These are phyloP conservation scores for Aspergillus olivimuriae DNA, from an alignment of 495 filamentous ascomycete species.

Conservation along the genomic window DNA sequence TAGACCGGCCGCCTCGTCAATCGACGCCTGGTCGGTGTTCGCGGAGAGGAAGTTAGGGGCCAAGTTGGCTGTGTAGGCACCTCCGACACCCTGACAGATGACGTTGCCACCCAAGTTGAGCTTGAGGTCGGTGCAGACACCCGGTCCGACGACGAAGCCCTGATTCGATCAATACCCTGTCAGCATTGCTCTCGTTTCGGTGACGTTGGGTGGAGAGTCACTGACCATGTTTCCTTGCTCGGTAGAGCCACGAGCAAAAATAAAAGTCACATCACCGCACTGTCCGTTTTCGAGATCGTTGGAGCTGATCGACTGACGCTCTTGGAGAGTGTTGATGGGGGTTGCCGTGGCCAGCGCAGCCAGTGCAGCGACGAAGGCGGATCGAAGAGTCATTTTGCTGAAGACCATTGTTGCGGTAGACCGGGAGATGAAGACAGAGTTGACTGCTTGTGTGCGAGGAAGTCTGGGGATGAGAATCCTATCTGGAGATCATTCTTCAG, in stretches of 20 bases:
- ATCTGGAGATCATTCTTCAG: no score
- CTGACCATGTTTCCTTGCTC: slow-evolving; percentile 48
- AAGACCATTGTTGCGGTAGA: not conserved
- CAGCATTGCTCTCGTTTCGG: no score
- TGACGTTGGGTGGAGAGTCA: no score
- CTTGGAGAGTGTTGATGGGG: slow-evolving; percentile 7
- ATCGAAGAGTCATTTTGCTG: slow-evolving; percentile 9
- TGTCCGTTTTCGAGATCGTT: slow-evolving; percentile 38
- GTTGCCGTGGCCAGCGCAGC: slow-evolving; percentile 12
- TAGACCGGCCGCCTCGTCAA: slow-evolving; percentile 29
- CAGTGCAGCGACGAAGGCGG: slow-evolving; percentile 13
- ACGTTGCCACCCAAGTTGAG: slow-evolving; percentile 22
- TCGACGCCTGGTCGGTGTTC: slow-evolving; percentile 27
- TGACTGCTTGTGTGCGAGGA: no score
- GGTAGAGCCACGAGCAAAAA: slow-evolving; percentile 46
- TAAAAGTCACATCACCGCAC: slow-evolving; percentile 44
- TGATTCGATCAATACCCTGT: slow-evolving; percentile 8
- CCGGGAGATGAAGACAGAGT: not conserved
- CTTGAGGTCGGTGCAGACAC: slow-evolving; percentile 29
- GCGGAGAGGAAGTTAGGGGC: slow-evolving; percentile 18
- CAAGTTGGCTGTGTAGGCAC: slow-evolving; percentile 22
- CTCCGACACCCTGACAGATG: slow-evolving; percentile 30
- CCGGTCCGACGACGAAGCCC: slow-evolving; percentile 36
- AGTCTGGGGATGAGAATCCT: no score
- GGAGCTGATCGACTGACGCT: slow-evolving; percentile 10